phyloP scores from a whole-genome alignment of 495 filamentous ascomycete genomes.

The Apodospora peruviana region DNA sequence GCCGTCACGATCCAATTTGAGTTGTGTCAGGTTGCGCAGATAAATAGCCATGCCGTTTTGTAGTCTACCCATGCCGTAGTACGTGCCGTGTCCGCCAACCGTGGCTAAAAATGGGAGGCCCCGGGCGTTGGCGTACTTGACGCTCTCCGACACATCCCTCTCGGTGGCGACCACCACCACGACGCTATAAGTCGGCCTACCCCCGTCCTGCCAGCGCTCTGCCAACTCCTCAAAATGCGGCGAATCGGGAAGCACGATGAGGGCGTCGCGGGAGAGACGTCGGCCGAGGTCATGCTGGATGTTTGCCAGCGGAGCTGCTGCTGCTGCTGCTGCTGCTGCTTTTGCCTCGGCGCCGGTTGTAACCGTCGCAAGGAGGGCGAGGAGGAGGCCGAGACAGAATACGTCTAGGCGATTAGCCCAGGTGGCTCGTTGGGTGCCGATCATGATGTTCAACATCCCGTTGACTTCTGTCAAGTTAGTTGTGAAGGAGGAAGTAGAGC shows the following conservation, averaged over 20 bases:
- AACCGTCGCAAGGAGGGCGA: too few species aligned
- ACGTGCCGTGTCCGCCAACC: slow-evolving; percentile 40
- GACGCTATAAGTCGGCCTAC: slow-evolving; percentile 9
- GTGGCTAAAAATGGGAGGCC: slow-evolving; percentile 45
- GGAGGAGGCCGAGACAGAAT: too few species aligned
- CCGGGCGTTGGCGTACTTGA: slow-evolving; percentile 40
- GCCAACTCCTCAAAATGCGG: background rate
- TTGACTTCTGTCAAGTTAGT: too few species aligned
- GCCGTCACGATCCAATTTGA: slow-evolving; percentile 35
- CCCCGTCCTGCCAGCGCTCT: background rate
- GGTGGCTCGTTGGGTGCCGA: too few species aligned
- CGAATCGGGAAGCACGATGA: background rate
- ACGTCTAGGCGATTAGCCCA: too few species aligned
- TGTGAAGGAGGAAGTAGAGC: too few species aligned
- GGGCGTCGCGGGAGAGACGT: background rate
- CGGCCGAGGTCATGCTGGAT: background rate
- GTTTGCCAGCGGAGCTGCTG: too few species aligned
- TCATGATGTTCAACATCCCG: too few species aligned
- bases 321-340: too few species aligned
- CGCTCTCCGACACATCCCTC: slow-evolving; percentile 43
- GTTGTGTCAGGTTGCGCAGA: slow-evolving; percentile 34
- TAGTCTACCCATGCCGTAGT: slow-evolving; percentile 32
- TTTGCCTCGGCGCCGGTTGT: too few species aligned
- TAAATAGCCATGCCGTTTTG: slow-evolving; percentile 43
- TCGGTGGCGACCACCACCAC: slow-evolving; percentile 45